Conservation (phyloP, 345 rosid species). For the Bruguiera gymnorhiza region DNA sequence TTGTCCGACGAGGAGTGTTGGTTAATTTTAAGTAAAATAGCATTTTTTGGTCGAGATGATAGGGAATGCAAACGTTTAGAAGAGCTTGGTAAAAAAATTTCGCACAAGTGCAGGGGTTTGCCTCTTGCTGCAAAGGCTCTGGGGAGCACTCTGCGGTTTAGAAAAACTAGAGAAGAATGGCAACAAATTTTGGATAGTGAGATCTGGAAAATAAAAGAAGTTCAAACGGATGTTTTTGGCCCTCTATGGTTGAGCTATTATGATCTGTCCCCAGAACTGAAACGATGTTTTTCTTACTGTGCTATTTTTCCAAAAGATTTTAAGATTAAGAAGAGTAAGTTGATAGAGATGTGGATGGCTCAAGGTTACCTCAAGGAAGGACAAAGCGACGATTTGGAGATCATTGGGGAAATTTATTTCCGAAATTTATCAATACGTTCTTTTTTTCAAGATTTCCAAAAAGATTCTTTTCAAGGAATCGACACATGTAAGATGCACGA, state of each 20-base stretch:
- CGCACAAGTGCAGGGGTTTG: constrained; percentile 1
- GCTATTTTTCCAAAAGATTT: not conserved
- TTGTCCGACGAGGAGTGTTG: too few species aligned
- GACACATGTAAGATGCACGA: not conserved
- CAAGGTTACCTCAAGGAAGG: constrained; percentile 6
- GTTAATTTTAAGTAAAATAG: constrained; percentile 4
- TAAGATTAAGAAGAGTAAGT: not conserved
- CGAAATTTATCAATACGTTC: too few species aligned
- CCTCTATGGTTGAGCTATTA: constrained; percentile 3
- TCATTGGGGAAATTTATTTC: too few species aligned
- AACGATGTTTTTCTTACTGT: too few species aligned
- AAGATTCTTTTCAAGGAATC: too few species aligned
- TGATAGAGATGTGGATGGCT: constrained; percentile 18
- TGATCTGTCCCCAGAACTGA: too few species aligned
- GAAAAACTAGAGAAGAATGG: constrained; percentile 20
- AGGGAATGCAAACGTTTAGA: not conserved
- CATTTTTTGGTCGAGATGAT: not conserved
- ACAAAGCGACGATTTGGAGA: not conserved
- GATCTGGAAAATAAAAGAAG: constrained; percentile 7
- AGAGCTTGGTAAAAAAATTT: not conserved
- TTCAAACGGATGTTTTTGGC: too few species aligned
- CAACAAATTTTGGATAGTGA: constrained; percentile 14
- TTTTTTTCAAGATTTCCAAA: too few species aligned
- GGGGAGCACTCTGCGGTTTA: constrained; percentile 9
- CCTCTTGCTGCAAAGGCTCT: constrained; percentile 16